These are phyloP conservation scores for Aspergillus ochraceoroseus DNA, from an alignment of 2,329 filamentous ascomycete genomes.

Conservation along the genomic window DNA sequence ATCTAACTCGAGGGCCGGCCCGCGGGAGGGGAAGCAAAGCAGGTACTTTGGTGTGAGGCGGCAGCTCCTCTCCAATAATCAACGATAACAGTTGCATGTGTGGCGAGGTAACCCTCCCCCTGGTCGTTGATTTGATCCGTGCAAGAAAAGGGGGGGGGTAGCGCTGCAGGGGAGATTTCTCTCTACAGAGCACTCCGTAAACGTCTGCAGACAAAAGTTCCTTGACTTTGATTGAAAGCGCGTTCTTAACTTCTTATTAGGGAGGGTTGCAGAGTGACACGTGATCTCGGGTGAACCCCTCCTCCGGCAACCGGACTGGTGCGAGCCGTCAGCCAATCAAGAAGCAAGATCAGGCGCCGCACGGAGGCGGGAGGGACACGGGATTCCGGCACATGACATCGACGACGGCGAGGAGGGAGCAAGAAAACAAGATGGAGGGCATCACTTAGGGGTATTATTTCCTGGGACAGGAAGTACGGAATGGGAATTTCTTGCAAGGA, in stretches of 20 bases:
- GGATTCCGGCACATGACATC: slow-evolving; percentile 39
- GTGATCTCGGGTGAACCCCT: slow-evolving; percentile 29
- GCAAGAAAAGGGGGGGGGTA: too few species aligned
- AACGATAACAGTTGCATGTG: slow-evolving; percentile 1
- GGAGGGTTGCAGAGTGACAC: slow-evolving; percentile 20
- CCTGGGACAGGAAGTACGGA: too few species aligned
- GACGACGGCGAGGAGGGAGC: slow-evolving; percentile 16
- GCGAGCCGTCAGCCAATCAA: slow-evolving; percentile 28
- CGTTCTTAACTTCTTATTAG: too few species aligned
- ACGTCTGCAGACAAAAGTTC: too few species aligned
- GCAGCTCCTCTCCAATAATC: slow-evolving; percentile 11
- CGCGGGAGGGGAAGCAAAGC: slow-evolving; percentile 9
- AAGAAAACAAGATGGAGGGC: slow-evolving; percentile 2
- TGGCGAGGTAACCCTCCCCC: slow-evolving; percentile 1
- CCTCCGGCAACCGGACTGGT: slow-evolving; percentile 20
- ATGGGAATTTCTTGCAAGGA: background rate
- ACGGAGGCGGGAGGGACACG: slow-evolving; percentile 35
- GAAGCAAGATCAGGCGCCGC: slow-evolving; percentile 8
- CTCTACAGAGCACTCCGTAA: too few species aligned
- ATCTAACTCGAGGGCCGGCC: slow-evolving; percentile 9
- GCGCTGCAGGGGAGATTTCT: slow-evolving; percentile 2
- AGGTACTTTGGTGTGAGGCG: slow-evolving; percentile 12
- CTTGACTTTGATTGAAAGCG: too few species aligned
- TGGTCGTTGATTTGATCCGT: slow-evolving; percentile 3
- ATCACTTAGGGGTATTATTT: too few species aligned